Evolutionary conservation across 2,329 filamentous ascomycete genomes (phyloP).

Genomic region (Fusarium bactridioides): DNA sequence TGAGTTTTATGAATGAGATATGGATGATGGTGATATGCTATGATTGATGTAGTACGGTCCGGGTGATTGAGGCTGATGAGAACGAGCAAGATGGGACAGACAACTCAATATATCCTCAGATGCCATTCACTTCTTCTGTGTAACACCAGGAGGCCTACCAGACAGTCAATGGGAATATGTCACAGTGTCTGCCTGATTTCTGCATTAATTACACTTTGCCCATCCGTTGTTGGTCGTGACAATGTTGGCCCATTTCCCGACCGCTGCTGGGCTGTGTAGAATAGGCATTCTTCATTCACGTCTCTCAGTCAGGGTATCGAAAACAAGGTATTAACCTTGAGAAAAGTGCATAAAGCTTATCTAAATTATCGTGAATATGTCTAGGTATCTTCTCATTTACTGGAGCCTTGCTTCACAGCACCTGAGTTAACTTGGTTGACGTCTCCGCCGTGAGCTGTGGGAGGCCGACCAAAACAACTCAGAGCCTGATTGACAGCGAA

Average conservation of each 20-base stretch:
- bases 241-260: not conserved
- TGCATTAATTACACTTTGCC: conserved; percentile 27
- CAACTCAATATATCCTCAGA: not conserved
- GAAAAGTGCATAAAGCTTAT: not conserved
- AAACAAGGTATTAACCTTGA: not conserved
- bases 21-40: fast-evolving
- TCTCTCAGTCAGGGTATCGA: not conserved
- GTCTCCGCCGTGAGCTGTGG: not conserved
- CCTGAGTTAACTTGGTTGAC: not conserved
- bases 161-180: not conserved
- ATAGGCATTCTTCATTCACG: not conserved
- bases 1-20: not conserved
- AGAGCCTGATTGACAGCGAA: conserved; percentile 26
- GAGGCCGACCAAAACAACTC: conserved; percentile 30
- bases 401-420: not conserved
- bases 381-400: not conserved
- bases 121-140: not conserved
- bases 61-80: not conserved
- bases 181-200: not conserved
- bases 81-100: not conserved
- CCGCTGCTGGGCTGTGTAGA: conserved; percentile 7
- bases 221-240: not conserved
- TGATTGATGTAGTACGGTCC: not conserved
- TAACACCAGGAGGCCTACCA: not conserved
- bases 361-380: fast-evolving